Evolutionary conservation across 208 protist species (phyloP), one percentile per base, ranked within the genome.

Genomic region (Trypanosoma congolense): DNA sequence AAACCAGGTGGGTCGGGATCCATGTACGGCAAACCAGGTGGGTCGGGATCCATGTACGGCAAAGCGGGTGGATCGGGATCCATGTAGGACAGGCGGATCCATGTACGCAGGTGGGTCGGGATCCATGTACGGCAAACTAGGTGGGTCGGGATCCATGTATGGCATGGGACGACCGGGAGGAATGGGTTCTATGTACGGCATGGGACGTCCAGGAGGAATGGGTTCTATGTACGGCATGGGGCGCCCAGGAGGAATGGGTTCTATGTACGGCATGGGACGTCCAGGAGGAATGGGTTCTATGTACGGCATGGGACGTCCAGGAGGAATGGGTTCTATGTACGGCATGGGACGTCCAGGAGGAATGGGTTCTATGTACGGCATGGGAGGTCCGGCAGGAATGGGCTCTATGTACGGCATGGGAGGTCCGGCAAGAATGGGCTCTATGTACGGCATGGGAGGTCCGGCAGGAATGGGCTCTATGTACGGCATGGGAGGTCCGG

Each of bases 201-300:
- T 50, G 45, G 41, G n/a, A n/a, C n/a, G n/a, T n/a, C n/a, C 31
- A n/a, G 41, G 24, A 19, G 16, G n/a, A 31, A 42, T 29, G 47
- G 54, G 48, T 50, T 51, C 52, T 16, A 61, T 63, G 56, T 72
- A 73, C 33, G 72, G 56, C 54, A 49, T 26, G 53, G 25, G n/a
- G n/a, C n/a, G n/a, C n/a, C n/a, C 70, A 47, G 71, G 68, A 51
- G 63, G 79, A 40, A 47, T 45, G 22, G 75, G 75, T 19, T 75
- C 61, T 35, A 75, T 78, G 64, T 77, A 71, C 46, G 64, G 70
- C 43, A 57, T 26, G 22, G 52, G n/a, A n/a, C n/a, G n/a, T n/a
- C n/a, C 59, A 28, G 46, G 47, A 14, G 38, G 55, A 36, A 64
- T 75, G 48, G 62, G 73, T 53, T 75, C 69, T 57, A 77, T 79